Evolutionary conservation across 495 filamentous ascomycete genomes (phyloP).

Genomic region (Hypoxylon intermedium): DNA sequence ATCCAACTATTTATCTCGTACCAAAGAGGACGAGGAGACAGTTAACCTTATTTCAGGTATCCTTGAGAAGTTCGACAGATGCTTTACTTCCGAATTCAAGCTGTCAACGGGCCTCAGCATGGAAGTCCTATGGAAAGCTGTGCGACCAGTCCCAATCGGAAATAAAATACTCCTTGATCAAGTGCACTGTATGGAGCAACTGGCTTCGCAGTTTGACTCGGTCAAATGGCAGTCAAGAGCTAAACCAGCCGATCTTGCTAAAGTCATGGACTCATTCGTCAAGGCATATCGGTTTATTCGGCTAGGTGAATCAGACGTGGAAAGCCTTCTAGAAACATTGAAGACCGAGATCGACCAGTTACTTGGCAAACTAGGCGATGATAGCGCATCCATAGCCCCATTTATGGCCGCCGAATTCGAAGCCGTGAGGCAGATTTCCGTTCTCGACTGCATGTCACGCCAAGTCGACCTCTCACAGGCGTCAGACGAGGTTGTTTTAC

Average conservation of each 20-base stretch:
- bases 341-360: constrained; percentile 64
- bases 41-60: constrained; percentile 43
- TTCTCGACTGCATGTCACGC: constrained; percentile 46
- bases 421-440: constrained; percentile 67
- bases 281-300: constrained; percentile 59
- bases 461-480: constrained; percentile 19
- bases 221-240: constrained; percentile 59
- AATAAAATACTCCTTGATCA: constrained; percentile 57
- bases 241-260: constrained; percentile 51
- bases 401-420: constrained; percentile 72
- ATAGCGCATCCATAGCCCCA: constrained; percentile 51
- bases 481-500: constrained; percentile 47
- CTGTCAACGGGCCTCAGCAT: constrained; percentile 80
- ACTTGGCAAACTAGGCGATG: constrained; percentile 51
- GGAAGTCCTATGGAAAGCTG: constrained; percentile 79
- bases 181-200: constrained; percentile 66
- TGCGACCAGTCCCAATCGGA: constrained; percentile 65
- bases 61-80: constrained; percentile 44
- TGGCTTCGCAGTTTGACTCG: constrained; percentile 78
- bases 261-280: constrained; percentile 59
- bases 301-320: constrained; percentile 50
- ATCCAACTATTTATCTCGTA: constrained; percentile 27
- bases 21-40: constrained; percentile 25
- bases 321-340: constrained; percentile 57
- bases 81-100: constrained; percentile 60